phyloP scores from a whole-genome alignment of 768 basidiomycete species.

The Lentinula lateritia region DNA sequence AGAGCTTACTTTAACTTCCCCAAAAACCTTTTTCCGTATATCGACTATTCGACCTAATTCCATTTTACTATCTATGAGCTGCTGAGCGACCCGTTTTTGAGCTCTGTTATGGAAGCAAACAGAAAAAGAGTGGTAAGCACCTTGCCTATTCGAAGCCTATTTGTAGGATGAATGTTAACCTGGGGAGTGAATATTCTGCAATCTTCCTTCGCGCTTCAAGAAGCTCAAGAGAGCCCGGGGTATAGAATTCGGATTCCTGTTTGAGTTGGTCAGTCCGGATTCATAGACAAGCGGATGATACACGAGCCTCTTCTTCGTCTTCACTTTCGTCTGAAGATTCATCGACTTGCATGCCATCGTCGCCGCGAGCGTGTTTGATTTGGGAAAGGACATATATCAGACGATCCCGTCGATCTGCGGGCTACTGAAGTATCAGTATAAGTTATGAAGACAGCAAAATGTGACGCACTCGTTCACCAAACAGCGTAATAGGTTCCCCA shows the following conservation, averaged over 20 bases:
- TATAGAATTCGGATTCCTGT: conserved; percentile 94
- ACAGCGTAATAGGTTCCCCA: conserved; percentile 95
- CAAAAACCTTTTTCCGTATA: conserved; percentile 85
- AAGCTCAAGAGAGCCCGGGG: conserved; percentile 83
- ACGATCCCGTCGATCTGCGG: conserved; percentile 93
- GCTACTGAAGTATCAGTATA: conserved; percentile 38
- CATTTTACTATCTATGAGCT: conserved; percentile 84
- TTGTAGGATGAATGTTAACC: conserved; percentile 69
- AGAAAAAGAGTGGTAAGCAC: conserved; percentile 63
- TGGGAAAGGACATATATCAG: conserved; percentile 91
- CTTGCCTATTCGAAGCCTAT: conserved; percentile 47
- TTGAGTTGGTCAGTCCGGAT: neutral
- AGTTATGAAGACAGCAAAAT: conserved; percentile 5
- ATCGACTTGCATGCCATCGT: conserved; percentile 71
- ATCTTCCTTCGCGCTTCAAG: conserved; percentile 79
- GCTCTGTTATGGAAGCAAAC: conserved; percentile 65
- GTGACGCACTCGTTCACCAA: conserved; percentile 85
- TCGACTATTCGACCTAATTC: conserved; percentile 89
- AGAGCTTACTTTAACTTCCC: conserved; percentile 74
- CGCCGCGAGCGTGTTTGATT: conserved; percentile 85
- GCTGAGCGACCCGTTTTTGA: conserved; percentile 88
- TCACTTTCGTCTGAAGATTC: conserved; percentile 66
- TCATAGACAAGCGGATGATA: neutral
- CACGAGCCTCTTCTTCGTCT: conserved; percentile 41
- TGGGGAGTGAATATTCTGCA: conserved; percentile 92